These are phyloP conservation scores for Penicillium sp. DNA, from an alignment of 2,329 filamentous ascomycete genomes.

Conservation along the genomic window DNA sequence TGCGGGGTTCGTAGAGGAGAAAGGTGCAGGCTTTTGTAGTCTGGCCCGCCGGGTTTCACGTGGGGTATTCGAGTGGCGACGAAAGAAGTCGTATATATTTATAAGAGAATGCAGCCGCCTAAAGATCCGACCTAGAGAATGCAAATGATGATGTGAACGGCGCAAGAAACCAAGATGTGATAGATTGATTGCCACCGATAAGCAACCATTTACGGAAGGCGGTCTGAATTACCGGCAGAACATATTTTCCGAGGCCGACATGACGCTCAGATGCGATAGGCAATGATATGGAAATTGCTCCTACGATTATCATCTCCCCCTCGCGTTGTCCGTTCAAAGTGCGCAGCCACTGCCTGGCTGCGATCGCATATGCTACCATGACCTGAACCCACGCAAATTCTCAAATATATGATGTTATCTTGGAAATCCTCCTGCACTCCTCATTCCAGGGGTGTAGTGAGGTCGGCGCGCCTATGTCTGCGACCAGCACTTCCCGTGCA, in stretches of 20 bases:
- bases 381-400: constrained; percentile 11
- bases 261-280: constrained; percentile 27
- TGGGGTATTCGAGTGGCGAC: neutral
- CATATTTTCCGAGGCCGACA: constrained; percentile 15
- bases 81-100: too few relatives aligned
- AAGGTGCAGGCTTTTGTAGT: neutral
- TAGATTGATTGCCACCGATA: constrained; percentile 6
- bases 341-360: constrained; percentile 18
- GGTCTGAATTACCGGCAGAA: constrained; percentile 3
- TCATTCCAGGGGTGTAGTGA: constrained; percentile 31
- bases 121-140: neutral
- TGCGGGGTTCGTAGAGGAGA: too few relatives aligned
- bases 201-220: constrained; percentile 8
- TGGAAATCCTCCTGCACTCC: constrained; percentile 30
- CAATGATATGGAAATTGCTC: constrained; percentile 18
- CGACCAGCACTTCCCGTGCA: constrained; percentile 19
- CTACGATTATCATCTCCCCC: neutral
- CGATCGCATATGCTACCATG: constrained; percentile 20
- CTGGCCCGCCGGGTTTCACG: neutral
- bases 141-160: neutral
- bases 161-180: neutral
- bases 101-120: too few relatives aligned
- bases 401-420: constrained; percentile 22
- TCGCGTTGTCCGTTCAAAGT: neutral
- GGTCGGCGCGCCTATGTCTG: constrained; percentile 24